These are phyloP conservation scores for Albugo candida DNA, from an alignment of 352 stramenopile genomes.

Conservation along the genomic window DNA sequence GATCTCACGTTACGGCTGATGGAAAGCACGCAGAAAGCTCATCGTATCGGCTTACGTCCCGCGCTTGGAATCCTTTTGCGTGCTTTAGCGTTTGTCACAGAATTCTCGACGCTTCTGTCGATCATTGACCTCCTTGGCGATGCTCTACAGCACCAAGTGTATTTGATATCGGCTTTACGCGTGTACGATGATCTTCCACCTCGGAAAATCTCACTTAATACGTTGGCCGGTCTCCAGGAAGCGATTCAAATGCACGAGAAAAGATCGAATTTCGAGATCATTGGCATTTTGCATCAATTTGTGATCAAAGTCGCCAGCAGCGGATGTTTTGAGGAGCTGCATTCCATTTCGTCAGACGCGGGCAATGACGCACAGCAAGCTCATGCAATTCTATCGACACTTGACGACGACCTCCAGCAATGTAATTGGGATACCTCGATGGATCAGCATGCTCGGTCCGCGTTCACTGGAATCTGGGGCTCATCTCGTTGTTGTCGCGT, in stretches of 20 bases:
- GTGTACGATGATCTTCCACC: conserved; percentile 48
- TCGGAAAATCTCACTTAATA: conserved; percentile 58
- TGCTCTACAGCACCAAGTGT: conserved; percentile 66
- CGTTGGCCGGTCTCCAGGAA: conserved; percentile 44
- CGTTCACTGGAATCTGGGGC: too few relatives aligned
- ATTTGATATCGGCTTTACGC: conserved; percentile 26
- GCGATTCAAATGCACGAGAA: conserved; percentile 35
- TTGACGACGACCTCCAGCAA: too few relatives aligned
- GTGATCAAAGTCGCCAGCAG: conserved; percentile 4
- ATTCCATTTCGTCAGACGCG: too few relatives aligned
- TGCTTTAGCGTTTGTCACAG: conserved; percentile 21
- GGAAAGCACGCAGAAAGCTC: conserved; percentile 56
- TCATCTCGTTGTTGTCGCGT: too few relatives aligned
- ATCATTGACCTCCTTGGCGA: conserved; percentile 33
- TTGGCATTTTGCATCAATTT: neutral
- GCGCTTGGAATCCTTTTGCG: conserved; percentile 47
- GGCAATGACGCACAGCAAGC: too few relatives aligned
- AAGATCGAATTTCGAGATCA: neutral
- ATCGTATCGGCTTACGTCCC: conserved; percentile 43
- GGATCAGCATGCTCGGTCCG: too few relatives aligned
- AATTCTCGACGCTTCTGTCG: conserved; percentile 24
- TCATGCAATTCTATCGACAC: too few relatives aligned
- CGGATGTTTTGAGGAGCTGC: conserved; percentile 1
- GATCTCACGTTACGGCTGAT: conserved; percentile 55
- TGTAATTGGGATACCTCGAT: too few relatives aligned